phyloP scores from a whole-genome alignment of 495 filamentous ascomycete genomes.

The Letharia columbiana region DNA sequence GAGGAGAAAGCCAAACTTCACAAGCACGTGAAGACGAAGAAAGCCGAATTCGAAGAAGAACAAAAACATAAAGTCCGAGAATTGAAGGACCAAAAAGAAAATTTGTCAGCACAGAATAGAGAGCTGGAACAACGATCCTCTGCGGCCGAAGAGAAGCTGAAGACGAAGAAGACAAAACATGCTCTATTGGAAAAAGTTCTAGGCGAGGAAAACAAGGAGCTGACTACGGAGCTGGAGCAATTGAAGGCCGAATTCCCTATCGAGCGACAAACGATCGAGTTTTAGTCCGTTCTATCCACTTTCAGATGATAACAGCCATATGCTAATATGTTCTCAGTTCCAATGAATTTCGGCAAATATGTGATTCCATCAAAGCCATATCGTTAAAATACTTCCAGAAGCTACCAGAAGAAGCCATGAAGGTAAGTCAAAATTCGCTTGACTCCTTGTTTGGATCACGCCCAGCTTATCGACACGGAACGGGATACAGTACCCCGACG shows the following conservation, averaged over 20 bases:
- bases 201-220: constrained; percentile 12
- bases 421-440: constrained; percentile 11
- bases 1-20: constrained; percentile 17
- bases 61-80: constrained; percentile 9
- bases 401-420: constrained; percentile 14
- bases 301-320: constrained; percentile 4
- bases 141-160: constrained; percentile 14
- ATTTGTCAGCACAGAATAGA: constrained; percentile 9
- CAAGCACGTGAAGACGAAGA: constrained; percentile 15
- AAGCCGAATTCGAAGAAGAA: constrained; percentile 19
- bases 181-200: constrained; percentile 15
- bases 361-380: constrained; percentile 9
- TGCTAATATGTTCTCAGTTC: constrained; percentile 15
- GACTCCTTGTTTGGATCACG: background rate
- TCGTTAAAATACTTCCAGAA: constrained; percentile 17
- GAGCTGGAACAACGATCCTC: constrained; percentile 11
- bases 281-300: constrained; percentile 14
- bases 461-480: constrained; percentile 10
- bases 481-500: constrained; percentile 12
- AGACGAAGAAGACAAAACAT: constrained; percentile 15
- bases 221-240: constrained; percentile 7
- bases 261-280: constrained; percentile 11
- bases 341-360: constrained; percentile 14
- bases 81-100: constrained; percentile 8
- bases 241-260: constrained; percentile 13